Conservation (phyloP, 1,284 basidiomycete species). For the Pyrrhoderma noxium region DNA sequence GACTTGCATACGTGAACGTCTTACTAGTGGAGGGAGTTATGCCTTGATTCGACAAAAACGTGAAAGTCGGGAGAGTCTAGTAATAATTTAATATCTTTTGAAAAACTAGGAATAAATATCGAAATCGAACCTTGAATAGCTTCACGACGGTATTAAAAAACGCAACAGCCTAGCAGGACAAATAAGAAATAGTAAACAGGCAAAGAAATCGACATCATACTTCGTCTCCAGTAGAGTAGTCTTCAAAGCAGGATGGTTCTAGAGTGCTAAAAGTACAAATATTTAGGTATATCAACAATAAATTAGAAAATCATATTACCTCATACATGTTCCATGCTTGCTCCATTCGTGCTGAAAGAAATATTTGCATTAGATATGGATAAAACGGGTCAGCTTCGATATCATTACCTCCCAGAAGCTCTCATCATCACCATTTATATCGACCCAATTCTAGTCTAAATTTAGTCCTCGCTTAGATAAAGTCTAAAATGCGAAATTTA, state of each 20-base stretch:
- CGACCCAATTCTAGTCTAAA: slow-evolving; percentile 49
- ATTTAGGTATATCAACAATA: neutral
- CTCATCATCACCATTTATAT: slow-evolving; percentile 54
- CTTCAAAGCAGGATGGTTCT: slow-evolving; percentile 42
- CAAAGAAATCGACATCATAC: slow-evolving; percentile 24
- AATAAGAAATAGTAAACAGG: neutral
- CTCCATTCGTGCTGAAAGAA: slow-evolving; percentile 56
- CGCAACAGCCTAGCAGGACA: slow-evolving; percentile 49
- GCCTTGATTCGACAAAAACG: slow-evolving; percentile 61
- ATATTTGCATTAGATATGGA: slow-evolving; percentile 13
- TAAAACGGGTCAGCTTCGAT: no score
- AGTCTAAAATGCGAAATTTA: slow-evolving; percentile 22
- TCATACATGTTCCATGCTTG: slow-evolving; percentile 71
- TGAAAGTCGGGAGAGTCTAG: slow-evolving; percentile 62
- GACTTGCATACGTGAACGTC: slow-evolving; percentile 51
- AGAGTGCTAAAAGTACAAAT: slow-evolving; percentile 47
- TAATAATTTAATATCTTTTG: neutral
- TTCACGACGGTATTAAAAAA: slow-evolving; percentile 63
- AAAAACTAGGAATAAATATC: neutral
- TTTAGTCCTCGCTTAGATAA: slow-evolving; percentile 1
- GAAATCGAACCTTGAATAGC: slow-evolving; percentile 50
- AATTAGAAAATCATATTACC: slow-evolving; percentile 28
- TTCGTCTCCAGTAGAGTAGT: slow-evolving; percentile 45
- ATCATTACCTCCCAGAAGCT: slow-evolving; percentile 66
- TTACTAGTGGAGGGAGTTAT: slow-evolving; percentile 55